phyloP scores from a whole-genome alignment of 805 yeast genomes.

The Lipomyces yamanashiensis region DNA sequence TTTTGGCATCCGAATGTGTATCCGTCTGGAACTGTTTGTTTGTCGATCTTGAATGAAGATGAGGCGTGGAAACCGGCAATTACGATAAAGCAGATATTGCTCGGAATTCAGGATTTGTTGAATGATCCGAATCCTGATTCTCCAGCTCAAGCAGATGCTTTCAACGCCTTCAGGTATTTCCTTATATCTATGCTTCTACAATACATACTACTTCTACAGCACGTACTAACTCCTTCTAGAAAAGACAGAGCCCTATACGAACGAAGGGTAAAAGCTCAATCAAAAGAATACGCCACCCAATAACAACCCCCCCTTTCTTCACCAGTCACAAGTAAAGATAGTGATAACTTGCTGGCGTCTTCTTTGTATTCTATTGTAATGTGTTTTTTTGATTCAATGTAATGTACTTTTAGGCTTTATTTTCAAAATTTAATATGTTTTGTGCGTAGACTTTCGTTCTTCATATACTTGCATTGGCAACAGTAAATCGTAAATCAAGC shows the following conservation, averaged over 20 bases:
- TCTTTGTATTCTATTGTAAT: neutral
- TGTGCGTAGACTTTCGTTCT: too few species aligned
- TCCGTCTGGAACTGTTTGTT: conserved; percentile 96
- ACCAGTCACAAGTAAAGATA: too few species aligned
- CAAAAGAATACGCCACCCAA: conserved; percentile 61
- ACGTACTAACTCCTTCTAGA: conserved; percentile 41
- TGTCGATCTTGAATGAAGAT: conserved; percentile 88
- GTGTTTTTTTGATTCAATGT: too few species aligned
- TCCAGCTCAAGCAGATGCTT: conserved; percentile 98
- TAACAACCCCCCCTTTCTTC: neutral
- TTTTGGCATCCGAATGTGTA: conserved; percentile 98
- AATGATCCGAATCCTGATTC: conserved; percentile 91
- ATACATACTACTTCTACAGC: neutral
- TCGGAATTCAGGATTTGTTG: conserved; percentile 90
- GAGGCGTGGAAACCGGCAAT: conserved; percentile 99
- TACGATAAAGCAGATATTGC: conserved; percentile 76
- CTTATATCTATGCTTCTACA: too few species aligned
- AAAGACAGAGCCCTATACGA: conserved; percentile 72
- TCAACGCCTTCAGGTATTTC: conserved; percentile 60
- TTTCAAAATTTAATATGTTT: neutral
- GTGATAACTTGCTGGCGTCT: neutral
- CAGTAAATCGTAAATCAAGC: too few species aligned
- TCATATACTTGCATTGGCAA: too few species aligned
- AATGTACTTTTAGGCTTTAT: neutral
- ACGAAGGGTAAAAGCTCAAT: conserved; percentile 79